phyloP scores from a whole-genome alignment of 163 green algal species.

The Trebouxiophyceae sp. region DNA sequence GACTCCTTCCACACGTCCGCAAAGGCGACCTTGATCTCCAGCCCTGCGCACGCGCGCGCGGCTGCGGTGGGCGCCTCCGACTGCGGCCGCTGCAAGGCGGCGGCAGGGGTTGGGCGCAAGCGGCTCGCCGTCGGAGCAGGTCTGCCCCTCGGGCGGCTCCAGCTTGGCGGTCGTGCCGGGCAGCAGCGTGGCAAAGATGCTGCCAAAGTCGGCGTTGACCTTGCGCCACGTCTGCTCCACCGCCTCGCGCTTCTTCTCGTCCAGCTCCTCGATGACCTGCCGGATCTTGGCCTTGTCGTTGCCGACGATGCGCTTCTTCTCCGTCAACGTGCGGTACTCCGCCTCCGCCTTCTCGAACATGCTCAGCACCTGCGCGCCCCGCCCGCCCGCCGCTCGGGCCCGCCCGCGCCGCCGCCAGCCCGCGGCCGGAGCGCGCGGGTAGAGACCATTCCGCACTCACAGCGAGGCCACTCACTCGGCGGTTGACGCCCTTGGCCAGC shows the following conservation, averaged over 20 bases:
- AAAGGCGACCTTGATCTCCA: conserved; percentile 95
- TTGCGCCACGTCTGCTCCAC: conserved; percentile 87
- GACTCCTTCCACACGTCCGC: conserved; percentile 96
- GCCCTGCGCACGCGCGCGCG: conserved; percentile 30
- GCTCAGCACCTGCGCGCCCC: conserved; percentile 57
- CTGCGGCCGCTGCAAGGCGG: not conserved
- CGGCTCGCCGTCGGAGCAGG: conserved; percentile 72
- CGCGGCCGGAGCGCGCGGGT: too few species aligned
- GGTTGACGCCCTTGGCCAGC: conserved; percentile 69
- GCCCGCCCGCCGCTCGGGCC: too few species aligned
- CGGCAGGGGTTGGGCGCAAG: too few species aligned
- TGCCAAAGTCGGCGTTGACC: conserved; percentile 85
- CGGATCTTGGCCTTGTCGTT: conserved; percentile 78
- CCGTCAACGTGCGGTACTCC: conserved; percentile 65
- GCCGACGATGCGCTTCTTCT: conserved; percentile 70
- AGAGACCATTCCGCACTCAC: too few species aligned
- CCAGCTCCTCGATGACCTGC: conserved; percentile 90
- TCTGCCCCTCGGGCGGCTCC: conserved; percentile 70
- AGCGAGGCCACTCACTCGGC: not conserved
- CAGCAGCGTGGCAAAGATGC: conserved; percentile 96
- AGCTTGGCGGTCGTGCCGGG: conserved; percentile 91
- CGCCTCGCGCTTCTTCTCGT: conserved; percentile 89
- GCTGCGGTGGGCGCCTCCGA: not conserved
- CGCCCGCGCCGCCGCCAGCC: too few species aligned
- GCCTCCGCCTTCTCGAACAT: conserved; percentile 88